Evolutionary conservation across 495 filamentous ascomycete genomes (phyloP), one percentile per base, ranked within the genome.

Genomic region (Elasticomyces elasticus): DNA sequence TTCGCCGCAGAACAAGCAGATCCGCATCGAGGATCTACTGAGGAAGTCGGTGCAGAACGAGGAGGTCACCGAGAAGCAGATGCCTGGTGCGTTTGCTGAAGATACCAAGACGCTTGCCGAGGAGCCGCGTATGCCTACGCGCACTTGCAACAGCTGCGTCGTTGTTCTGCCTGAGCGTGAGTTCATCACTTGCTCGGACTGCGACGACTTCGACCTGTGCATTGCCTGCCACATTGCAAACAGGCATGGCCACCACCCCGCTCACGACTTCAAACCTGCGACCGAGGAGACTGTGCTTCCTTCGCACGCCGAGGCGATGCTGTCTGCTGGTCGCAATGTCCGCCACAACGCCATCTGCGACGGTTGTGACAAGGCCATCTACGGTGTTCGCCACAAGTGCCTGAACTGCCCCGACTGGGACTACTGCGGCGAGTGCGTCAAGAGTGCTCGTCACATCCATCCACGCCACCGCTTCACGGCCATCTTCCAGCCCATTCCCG

Each of bases 401-500:
- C 75, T 96, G 59, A 83, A 85, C 62, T 99, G 92, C 75, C 92
- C 94, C 27, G 92, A 99, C 65, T 99, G 86, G 87, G 92, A 99
- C 61, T 95, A 86, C 72, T 99, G 92, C 73, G 76, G 77, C n/a
- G 71, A 75, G 4, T 99, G 92, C 70, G 69, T 85, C 48, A 69
- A 74, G 54, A 79, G 73, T 61, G 82, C 87, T 26, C 59, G 68
- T 26, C 73, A 80, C 62, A 81, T 72, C 50, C 92, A 99, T 64
- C 80, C 87, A 27, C 75, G 78, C 27, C 92, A 99, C 69, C 87
- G 94, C 55, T 96, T 99, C 70, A 88, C 87, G 20, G 79, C 87
- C 28, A 79, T 97, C 49, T 92, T 91, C 59, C 85, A 89, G 49
- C 79, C 86, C 0, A 76, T 96, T 30, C 68, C 79, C 35, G 79